These are phyloP conservation scores for Auricularia auricula-judae DNA, from an alignment of 768 basidiomycete species.

Conservation along the genomic window DNA sequence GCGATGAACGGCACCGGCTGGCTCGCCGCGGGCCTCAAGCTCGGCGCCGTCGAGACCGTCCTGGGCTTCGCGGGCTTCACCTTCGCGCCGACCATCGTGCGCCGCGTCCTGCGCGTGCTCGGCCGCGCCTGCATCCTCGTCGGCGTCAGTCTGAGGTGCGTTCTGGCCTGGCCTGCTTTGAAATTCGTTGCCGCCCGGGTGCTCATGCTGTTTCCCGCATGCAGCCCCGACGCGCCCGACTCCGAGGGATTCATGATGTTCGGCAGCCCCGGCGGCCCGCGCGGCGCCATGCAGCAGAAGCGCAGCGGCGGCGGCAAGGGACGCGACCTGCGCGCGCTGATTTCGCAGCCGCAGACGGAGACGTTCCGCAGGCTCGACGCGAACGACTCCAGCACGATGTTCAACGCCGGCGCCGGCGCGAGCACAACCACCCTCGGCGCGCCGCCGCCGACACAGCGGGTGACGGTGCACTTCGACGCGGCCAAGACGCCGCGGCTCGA, in stretches of 20 bases:
- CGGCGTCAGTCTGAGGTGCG: slow-evolving; percentile 34
- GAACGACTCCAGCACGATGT: background rate
- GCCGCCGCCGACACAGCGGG: slow-evolving; percentile 25
- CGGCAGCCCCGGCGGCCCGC: background rate
- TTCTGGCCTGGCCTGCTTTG: background rate
- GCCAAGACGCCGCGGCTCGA: slow-evolving; percentile 39
- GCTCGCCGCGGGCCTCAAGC: slow-evolving; percentile 47
- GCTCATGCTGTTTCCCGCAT: background rate
- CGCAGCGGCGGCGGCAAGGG: background rate
- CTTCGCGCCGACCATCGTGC: slow-evolving; percentile 41
- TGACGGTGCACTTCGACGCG: slow-evolving; percentile 35
- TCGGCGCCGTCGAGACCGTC: slow-evolving; percentile 55
- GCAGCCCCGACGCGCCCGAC: background rate
- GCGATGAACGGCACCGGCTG: slow-evolving; percentile 47
- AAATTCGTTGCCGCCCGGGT: background rate
- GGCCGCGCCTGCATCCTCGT: slow-evolving; percentile 45
- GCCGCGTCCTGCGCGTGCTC: slow-evolving; percentile 48
- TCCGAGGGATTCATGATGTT: slow-evolving; percentile 1
- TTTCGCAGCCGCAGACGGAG: slow-evolving; percentile 44
- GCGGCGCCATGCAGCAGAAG: background rate
- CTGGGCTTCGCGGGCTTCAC: slow-evolving; percentile 47
- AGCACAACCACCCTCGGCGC: background rate
- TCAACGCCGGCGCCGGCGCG: slow-evolving; percentile 5
- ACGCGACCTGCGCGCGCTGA: slow-evolving; percentile 23
- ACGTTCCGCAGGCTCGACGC: slow-evolving; percentile 32